phyloP scores from a whole-genome alignment of 169 alveolate species.

The Miamiensis avidus region DNA sequence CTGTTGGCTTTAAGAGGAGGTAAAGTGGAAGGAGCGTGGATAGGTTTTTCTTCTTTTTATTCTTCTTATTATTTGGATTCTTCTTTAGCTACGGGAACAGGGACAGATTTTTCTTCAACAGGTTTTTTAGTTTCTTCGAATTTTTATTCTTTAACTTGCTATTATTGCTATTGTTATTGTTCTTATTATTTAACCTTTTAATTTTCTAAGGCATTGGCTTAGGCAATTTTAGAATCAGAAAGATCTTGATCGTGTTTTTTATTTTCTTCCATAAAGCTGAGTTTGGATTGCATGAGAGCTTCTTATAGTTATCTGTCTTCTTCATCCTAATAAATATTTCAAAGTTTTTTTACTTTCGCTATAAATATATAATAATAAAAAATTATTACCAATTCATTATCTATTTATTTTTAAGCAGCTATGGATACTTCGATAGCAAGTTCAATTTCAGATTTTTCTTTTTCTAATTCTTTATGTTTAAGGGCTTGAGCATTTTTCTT shows the following conservation, averaged over 20 bases:
- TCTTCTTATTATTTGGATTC: not conserved
- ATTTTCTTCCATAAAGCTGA: not conserved
- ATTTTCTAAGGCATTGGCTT: not conserved
- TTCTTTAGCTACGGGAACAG: not conserved
- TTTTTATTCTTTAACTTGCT: not conserved
- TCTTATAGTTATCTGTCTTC: not conserved
- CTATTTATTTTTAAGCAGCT: constrained; percentile 46
- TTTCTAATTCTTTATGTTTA: constrained; percentile 20
- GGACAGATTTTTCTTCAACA: not conserved
- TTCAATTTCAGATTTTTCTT: constrained; percentile 55
- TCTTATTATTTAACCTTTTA: not conserved
- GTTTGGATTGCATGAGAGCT: constrained; percentile 11
- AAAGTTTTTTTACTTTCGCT: not conserved
- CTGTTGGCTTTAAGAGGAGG: constrained; percentile 7
- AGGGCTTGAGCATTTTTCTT: constrained; percentile 4
- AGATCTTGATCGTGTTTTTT: not conserved
- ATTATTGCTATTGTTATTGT: not conserved
- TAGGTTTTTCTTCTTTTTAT: not conserved
- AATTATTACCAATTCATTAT: not conserved
- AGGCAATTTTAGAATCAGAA: not conserved
- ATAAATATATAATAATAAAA: too few species aligned
- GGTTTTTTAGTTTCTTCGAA: not conserved
- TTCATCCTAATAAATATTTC: not conserved
- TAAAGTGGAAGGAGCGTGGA: not conserved
- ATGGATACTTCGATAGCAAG: constrained; percentile 53